phyloP scores from a whole-genome alignment of 2,329 filamentous ascomycete species.

The Knoxdaviesia proteae region DNA sequence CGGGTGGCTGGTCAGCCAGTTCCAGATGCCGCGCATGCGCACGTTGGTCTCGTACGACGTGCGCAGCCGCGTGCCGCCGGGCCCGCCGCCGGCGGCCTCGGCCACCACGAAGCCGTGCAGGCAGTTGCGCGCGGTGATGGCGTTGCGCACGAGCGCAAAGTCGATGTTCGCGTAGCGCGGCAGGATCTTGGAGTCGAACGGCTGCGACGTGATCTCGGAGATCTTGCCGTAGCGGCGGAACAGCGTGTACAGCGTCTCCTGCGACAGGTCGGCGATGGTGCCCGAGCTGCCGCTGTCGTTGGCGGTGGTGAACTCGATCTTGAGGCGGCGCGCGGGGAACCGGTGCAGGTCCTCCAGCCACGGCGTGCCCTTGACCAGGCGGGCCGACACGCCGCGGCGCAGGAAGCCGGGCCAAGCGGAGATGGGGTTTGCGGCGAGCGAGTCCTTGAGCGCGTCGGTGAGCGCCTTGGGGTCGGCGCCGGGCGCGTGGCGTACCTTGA shows the following conservation, averaged over 20 bases:
- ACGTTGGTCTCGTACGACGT: constrained; percentile 66
- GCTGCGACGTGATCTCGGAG: constrained; percentile 61
- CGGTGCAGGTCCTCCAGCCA: constrained; percentile 89
- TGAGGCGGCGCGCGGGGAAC: constrained; percentile 54
- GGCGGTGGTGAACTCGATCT: constrained; percentile 65
- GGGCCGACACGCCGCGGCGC: constrained; percentile 39
- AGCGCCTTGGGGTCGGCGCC: constrained; percentile 18
- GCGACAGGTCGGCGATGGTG: constrained; percentile 55
- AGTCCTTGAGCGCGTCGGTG: constrained; percentile 34
- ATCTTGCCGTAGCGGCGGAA: constrained; percentile 86
- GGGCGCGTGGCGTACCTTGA: constrained; percentile 49
- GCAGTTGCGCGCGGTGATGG: constrained; percentile 80
- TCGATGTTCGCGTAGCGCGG: constrained; percentile 66
- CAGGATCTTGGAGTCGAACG: constrained; percentile 65
- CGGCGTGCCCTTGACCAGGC: constrained; percentile 61
- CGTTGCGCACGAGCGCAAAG: constrained; percentile 51
- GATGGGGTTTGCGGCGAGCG: constrained; percentile 48
- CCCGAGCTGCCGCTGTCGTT: constrained; percentile 28
- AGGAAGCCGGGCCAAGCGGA: constrained; percentile 86
- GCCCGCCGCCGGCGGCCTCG: constrained; percentile 52
- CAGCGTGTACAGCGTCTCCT: constrained; percentile 69
- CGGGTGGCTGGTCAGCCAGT: constrained; percentile 74
- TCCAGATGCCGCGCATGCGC: constrained; percentile 60
- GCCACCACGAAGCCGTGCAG: constrained; percentile 64
- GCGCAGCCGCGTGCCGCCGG: constrained; percentile 53